These are phyloP conservation scores for Scenedesmus sp. DNA, from an alignment of 163 green algal species.

Conservation along the genomic window DNA sequence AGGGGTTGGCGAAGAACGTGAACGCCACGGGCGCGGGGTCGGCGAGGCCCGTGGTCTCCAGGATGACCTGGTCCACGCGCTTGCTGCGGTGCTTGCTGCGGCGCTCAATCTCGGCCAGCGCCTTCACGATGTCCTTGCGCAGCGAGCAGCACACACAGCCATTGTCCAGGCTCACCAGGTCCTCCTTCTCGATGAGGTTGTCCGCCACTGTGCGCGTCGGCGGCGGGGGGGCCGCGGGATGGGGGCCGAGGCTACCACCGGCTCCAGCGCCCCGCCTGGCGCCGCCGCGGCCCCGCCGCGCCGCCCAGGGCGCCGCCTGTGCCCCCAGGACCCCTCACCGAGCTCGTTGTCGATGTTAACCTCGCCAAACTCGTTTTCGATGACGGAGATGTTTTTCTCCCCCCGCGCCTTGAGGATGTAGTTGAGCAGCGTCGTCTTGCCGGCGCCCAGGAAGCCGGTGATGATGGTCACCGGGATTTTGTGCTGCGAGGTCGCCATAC, in stretches of 20 bases:
- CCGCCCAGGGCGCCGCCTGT: too few species aligned
- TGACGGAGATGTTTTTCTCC: constrained; percentile 85
- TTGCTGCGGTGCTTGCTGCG: constrained; percentile 50
- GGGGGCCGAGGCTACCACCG: too few species aligned
- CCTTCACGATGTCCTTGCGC: constrained; percentile 92
- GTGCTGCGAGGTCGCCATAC: too few species aligned
- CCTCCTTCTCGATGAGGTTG: constrained; percentile 85
- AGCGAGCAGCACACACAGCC: constrained; percentile 98
- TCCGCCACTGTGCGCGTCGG: constrained; percentile 67
- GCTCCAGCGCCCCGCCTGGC: too few species aligned
- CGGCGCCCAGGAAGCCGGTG: constrained; percentile 49
- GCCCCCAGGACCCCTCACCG: constrained; percentile 54
- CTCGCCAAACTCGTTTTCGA: constrained; percentile 96
- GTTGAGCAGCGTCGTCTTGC: constrained; percentile 93
- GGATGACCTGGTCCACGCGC: constrained; percentile 89
- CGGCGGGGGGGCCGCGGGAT: neutral
- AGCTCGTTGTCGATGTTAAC: constrained; percentile 91
- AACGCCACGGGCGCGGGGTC: constrained; percentile 90
- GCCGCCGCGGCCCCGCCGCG: too few species aligned
- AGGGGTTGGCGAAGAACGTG: constrained; percentile 90
- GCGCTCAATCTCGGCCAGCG: constrained; percentile 83
- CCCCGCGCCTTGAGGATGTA: constrained; percentile 81
- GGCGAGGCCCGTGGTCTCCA: constrained; percentile 96
- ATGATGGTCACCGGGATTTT: constrained; percentile 53
- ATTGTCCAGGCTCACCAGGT: constrained; percentile 94